Evolutionary conservation across 2,329 filamentous ascomycete genomes (phyloP), one percentile per base, ranked within the genome.

Genomic region (Clarireedia hainanense): DNA sequence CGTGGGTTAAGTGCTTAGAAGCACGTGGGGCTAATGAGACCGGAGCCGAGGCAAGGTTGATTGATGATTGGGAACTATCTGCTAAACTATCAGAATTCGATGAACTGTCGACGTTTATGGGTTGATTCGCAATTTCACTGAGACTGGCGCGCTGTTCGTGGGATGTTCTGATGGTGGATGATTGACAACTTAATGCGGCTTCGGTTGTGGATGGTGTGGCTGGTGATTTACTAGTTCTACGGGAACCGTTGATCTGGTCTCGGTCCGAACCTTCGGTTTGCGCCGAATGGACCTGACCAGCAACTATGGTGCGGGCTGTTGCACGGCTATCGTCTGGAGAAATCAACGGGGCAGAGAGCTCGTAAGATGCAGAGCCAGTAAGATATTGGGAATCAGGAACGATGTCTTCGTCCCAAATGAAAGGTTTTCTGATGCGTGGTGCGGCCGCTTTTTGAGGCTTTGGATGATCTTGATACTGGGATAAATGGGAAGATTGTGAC

Each of bases 361-460:
- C 55, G 26, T 56, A 60, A 2, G 58, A 56, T 4, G 54, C 55
- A 7, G 61, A 62, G 10, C 48, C 52, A n/a, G 30, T 26, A 12
- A 47, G 36, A n/a, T 63, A 61, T 57, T 62, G 62, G 23, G 63
- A 64, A 50, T 65, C 60, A 17, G 59, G 57, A 30, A 64, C 53
- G 24, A 60, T 51, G 27, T 64, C 60, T 34, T 64, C 61, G 50
- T 63, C 59, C 62, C 59, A 62, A 12, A 62, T 58, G 40, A 60
- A 57, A 3, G 54, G 24, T 20, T 20, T 26, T 56, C 30, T 51
- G 34, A 23, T 54, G 26, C 43, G 27, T 14, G 24, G 47, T 6
- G 50, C 42, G 20, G 42, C 23, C 20, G 54, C 14, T 20, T n/a
- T 47, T 26, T 52, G 54, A 24, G 47, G 49, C 20, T 47, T 50